Evolutionary conservation across 768 basidiomycete species (phyloP).

Genomic region (Collybiopsis luxurians): DNA sequence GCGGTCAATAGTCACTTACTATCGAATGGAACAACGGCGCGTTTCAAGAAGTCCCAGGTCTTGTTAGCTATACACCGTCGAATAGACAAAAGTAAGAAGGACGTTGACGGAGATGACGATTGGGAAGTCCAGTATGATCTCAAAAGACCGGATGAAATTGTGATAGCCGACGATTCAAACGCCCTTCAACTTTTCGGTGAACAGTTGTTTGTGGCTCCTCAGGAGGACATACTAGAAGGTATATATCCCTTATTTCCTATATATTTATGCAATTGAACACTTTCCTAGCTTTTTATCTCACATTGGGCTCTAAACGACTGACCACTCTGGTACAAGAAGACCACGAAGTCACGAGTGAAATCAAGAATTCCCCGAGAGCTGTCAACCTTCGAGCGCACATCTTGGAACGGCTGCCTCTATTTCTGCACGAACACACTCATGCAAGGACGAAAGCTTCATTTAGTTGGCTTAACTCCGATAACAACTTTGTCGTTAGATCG

Average conservation of each 20-base stretch:
- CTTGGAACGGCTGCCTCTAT: conserved; percentile 83
- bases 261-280: conserved; percentile 4
- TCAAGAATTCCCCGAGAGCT: conserved; percentile 44
- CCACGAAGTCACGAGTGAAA: conserved; percentile 57
- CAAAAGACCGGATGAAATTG: conserved; percentile 62
- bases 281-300: conserved; percentile 63
- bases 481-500: conserved; percentile 68
- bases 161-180: conserved; percentile 86
- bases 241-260: background rate
- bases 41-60: conserved; percentile 71
- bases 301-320: conserved; percentile 73
- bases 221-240: conserved; percentile 92
- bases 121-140: conserved; percentile 76
- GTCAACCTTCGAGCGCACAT: conserved; percentile 58
- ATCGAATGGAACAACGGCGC: conserved; percentile 46
- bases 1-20: conserved; percentile 71
- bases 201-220: conserved; percentile 73
- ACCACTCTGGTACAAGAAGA: conserved; percentile 76
- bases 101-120: conserved; percentile 59
- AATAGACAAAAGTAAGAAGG: conserved; percentile 24
- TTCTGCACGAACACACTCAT: conserved; percentile 86
- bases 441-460: conserved; percentile 57
- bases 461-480: conserved; percentile 60
- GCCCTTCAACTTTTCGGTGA: conserved; percentile 77
- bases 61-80: conserved; percentile 73